Evolutionary conservation across 768 basidiomycete genomes (phyloP).

Genomic region (Panaeolus cyanescens): DNA sequence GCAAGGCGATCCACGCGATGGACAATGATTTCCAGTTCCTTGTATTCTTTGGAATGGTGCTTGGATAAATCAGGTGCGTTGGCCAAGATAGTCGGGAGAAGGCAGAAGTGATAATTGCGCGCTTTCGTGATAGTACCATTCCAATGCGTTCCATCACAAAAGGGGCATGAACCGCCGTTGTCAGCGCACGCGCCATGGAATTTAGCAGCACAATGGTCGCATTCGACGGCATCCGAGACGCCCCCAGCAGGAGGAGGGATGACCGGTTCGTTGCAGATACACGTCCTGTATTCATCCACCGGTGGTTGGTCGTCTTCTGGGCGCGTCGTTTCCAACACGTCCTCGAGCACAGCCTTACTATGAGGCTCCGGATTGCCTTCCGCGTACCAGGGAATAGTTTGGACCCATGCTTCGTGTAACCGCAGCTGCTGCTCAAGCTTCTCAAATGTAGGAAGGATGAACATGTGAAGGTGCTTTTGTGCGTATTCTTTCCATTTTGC

Average conservation of each 20-base stretch:
- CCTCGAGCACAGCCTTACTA: constrained; percentile 65
- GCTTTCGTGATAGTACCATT: constrained; percentile 83
- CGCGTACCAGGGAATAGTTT: constrained; percentile 80
- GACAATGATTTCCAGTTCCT: constrained; percentile 77
- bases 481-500: constrained; percentile 75
- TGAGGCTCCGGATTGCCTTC: constrained; percentile 65
- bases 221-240: constrained; percentile 84
- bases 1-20: constrained; percentile 78
- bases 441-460: constrained; percentile 72
- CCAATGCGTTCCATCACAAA: constrained; percentile 92
- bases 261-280: constrained; percentile 78
- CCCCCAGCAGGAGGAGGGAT: constrained; percentile 76
- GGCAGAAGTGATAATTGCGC: constrained; percentile 83
- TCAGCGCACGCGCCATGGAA: constrained; percentile 86
- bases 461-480: constrained; percentile 69
- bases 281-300: constrained; percentile 80
- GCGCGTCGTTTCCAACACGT: constrained; percentile 73
- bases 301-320: constrained; percentile 82
- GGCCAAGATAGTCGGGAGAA: constrained; percentile 67
- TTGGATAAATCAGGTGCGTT: constrained; percentile 79
- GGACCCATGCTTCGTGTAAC: constrained; percentile 70
- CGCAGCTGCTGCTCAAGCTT: constrained; percentile 69
- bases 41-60: constrained; percentile 80
- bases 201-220: constrained; percentile 85
- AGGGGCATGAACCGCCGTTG: constrained; percentile 89